Evolutionary conservation across 2,329 filamentous ascomycete genomes (phyloP).

Genomic region (Tolypocladium pustulatum): DNA sequence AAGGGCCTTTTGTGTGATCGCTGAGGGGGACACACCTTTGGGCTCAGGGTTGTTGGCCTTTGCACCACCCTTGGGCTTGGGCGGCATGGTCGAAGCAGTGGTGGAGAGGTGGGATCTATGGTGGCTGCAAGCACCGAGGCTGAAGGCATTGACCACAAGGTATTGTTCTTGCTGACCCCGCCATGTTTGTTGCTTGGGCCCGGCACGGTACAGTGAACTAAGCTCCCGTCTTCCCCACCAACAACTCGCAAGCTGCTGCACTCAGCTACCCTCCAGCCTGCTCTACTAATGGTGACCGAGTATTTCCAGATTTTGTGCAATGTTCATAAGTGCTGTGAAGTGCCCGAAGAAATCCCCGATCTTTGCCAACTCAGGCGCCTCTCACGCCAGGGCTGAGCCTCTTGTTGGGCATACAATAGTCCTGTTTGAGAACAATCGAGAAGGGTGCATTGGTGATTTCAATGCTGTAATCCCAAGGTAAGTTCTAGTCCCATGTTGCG

Average conservation of each 20-base stretch:
- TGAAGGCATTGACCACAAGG: background rate
- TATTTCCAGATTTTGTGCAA: background rate
- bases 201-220: background rate
- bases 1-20: too few relatives aligned
- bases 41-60: slow-evolving; percentile 10
- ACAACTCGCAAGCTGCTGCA: too few relatives aligned
- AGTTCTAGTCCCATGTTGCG: background rate
- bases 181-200: background rate
- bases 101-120: background rate
- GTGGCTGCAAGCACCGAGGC: background rate
- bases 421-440: background rate
- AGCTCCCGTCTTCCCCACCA: background rate
- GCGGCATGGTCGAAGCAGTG: slow-evolving; percentile 10
- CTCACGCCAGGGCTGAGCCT: background rate
- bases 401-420: background rate
- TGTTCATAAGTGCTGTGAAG: background rate
- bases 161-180: slow-evolving; percentile 6
- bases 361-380: background rate
- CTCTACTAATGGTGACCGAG: background rate
- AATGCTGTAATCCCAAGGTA: background rate
- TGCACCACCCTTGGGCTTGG: slow-evolving; percentile 11
- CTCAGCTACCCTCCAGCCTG: background rate
- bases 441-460: background rate
- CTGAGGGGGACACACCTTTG: slow-evolving; percentile 10
- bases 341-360: background rate